Evolutionary conservation across 495 filamentous ascomycete genomes (phyloP), one percentile per base, ranked within the genome.

Genomic region (Thermothielavioides terrestris): DNA sequence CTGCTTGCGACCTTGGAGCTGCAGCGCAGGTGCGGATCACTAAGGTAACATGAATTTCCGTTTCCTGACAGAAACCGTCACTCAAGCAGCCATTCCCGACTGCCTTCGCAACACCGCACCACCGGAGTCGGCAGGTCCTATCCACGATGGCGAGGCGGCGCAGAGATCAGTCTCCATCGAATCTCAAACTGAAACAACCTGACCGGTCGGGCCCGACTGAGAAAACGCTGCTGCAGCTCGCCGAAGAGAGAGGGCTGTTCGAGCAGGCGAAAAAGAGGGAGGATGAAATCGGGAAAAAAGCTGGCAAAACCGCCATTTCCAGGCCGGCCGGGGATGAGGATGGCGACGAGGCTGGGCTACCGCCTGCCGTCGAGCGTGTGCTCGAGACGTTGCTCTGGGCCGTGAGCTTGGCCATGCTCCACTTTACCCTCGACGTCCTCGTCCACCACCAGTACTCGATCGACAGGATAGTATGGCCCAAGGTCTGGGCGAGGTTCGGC

Each of bases 371-470:
- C 2, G 84, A 82, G 11, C 74, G 77, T 14, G 50, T 78, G 8
- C 69, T 78, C 45, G 72, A 84, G 14, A 71, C 84, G 6, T 46
- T 84, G n/a, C 74, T 85, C n/a, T 86, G 77, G 73, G 78, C 82
- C 9, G 55, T 82, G 4, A 85, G 84, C 35, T 69, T 96, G 56
- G 75, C 80, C 15, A 88, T 88, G 70, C 73, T 95, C 22, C 86
- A 95, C 65, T 81, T 94, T 56, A 89, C 88, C 2, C 75, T 98
- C 22, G 88, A 92, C 55, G 86, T 91, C 42, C 73, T 96, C n/a
- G 86, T 94, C 6, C 85, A 90, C 42, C 81, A 90, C 63, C 94
- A 97, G 71, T 97, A 95, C 61, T 79, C 83, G 9, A 75, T 84
- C 58, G 75, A 79, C 36, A 46, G 56, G 1, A 78, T 90, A 11